Percentiles rank a stretch among this genome's conserved stretches.
phyloP scores from a whole-genome alignment of 345 rosid genomes.

The Boechera stricta region DNA sequence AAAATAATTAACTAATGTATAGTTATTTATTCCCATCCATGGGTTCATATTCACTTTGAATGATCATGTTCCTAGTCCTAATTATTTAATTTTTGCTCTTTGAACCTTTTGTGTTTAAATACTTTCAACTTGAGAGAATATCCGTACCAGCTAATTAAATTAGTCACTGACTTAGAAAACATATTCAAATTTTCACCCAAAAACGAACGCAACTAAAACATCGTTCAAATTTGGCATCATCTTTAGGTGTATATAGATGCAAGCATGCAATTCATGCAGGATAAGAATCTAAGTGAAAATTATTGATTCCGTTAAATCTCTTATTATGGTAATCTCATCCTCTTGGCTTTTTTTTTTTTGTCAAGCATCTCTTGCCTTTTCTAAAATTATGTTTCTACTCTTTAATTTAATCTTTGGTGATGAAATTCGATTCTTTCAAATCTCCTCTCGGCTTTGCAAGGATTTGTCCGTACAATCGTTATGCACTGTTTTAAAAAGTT shows the following conservation, averaged over 20 bases:
- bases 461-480: constrained; percentile 33
- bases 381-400: not conserved
- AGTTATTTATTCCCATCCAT: constrained; percentile 36
- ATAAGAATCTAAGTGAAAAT: constrained; percentile 23
- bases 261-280: constrained; percentile 37
- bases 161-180: constrained; percentile 5
- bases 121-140: constrained; percentile 35
- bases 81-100: constrained; percentile 18
- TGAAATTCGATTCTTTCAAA: constrained; percentile 39
- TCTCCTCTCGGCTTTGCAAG: constrained; percentile 25
- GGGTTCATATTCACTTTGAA: constrained; percentile 39
- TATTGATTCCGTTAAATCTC: constrained; percentile 11
- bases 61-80: constrained; percentile 30
- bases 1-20: constrained; percentile 17
- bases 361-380: not conserved
- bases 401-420: constrained; percentile 20
- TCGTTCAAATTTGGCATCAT: constrained; percentile 28
- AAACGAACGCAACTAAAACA: constrained; percentile 16
- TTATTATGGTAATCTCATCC: constrained; percentile 26
- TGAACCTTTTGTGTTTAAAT: constrained; percentile 17
- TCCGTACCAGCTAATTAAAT: constrained; percentile 19
- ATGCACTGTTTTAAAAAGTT: not conserved
- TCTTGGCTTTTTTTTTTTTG: too few relatives aligned
- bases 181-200: not conserved
- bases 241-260: constrained; percentile 1